Evolutionary conservation across 1,284 basidiomycete genomes (phyloP).

Genomic region (Irpex lacteus): DNA sequence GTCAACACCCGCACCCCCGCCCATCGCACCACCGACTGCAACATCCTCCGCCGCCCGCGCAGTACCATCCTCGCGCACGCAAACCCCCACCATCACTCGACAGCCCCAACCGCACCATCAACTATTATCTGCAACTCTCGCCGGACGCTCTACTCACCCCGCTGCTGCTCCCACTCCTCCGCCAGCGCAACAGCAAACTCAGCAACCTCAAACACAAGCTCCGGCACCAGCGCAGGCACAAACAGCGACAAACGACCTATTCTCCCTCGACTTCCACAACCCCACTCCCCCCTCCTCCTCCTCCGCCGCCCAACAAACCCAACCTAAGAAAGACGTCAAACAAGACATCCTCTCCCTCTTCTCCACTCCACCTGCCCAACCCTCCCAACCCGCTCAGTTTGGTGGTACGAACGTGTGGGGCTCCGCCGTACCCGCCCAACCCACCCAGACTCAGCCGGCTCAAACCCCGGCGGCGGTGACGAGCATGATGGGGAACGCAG

Average conservation of each 20-base stretch:
- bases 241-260: constrained; percentile 59
- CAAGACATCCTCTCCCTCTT: constrained; percentile 88
- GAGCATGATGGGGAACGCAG: constrained; percentile 57
- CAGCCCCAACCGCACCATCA: constrained; percentile 55
- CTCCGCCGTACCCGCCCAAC: background rate
- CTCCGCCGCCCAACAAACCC: constrained; percentile 23
- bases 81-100: constrained; percentile 34
- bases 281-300: constrained; percentile 23
- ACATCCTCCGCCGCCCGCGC: constrained; percentile 26
- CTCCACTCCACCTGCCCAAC: constrained; percentile 42
- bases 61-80: constrained; percentile 29
- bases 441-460: constrained; percentile 15
- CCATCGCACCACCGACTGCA: constrained; percentile 23
- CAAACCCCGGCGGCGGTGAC: constrained; percentile 27
- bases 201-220: constrained; percentile 21
- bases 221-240: constrained; percentile 24
- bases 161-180: constrained; percentile 19
- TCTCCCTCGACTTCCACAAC: constrained; percentile 81
- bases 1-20: constrained; percentile 17
- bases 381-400: constrained; percentile 23
- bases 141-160: constrained; percentile 23
- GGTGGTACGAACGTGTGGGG: constrained; percentile 19
- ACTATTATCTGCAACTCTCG: constrained; percentile 44
- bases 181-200: constrained; percentile 10
- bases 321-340: constrained; percentile 70